Evolutionary conservation across 257 asterid species (phyloP).

Genomic region (Leptodermis oblonga): DNA sequence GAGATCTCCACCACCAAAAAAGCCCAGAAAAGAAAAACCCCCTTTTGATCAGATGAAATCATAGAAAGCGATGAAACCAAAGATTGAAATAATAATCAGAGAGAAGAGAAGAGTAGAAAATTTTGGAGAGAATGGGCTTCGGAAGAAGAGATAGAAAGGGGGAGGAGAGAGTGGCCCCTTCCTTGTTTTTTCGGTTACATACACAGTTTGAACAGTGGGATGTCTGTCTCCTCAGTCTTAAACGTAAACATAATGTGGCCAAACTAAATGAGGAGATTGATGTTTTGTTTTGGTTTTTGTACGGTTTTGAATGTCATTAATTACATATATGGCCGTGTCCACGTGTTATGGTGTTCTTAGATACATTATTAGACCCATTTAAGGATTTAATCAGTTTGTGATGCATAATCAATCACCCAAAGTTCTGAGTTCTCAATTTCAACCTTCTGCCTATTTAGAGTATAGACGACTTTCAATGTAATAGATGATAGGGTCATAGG

Average conservation of each 20-base stretch:
- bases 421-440: too few species aligned
- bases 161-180: slow-evolving; percentile 6
- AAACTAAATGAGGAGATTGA: not conserved
- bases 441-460: too few species aligned
- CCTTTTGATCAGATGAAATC: not conserved
- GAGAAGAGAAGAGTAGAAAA: not conserved
- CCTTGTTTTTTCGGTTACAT: slow-evolving; percentile 18
- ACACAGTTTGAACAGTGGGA: slow-evolving; percentile 20
- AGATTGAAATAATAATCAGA: not conserved
- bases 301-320: slow-evolving; percentile 6
- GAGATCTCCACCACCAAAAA: not conserved
- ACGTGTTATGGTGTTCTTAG: too few species aligned
- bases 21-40: not conserved
- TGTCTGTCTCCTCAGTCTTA: slow-evolving; percentile 20
- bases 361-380: too few species aligned
- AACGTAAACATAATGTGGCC: slow-evolving; percentile 25
- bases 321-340: too few species aligned
- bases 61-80: not conserved
- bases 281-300: too few species aligned
- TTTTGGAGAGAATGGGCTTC: not conserved
- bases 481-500: too few species aligned
- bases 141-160: not conserved
- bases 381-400: too few species aligned
- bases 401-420: too few species aligned
- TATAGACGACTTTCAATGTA: too few species aligned